phyloP scores from a whole-genome alignment of 108 stramenopile species.

The Craspedostauros australis region DNA sequence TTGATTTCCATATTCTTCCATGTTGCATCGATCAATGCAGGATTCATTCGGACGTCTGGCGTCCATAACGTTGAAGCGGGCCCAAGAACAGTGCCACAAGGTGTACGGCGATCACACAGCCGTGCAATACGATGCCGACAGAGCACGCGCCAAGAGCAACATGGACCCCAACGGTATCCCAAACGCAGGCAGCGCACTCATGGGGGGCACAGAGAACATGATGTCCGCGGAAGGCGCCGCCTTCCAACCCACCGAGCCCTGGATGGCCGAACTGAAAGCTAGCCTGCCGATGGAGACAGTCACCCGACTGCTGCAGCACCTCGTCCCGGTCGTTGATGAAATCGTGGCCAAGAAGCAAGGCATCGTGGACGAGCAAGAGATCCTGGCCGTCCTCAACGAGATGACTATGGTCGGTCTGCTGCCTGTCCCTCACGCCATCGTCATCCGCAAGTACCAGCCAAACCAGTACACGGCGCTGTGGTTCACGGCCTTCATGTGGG shows the following conservation, averaged over 20 bases:
- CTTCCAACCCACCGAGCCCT: slow-evolving; percentile 78
- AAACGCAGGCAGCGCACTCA: slow-evolving; percentile 11
- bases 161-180: slow-evolving; percentile 61
- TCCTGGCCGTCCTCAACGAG: slow-evolving; percentile 77
- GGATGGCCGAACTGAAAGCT: slow-evolving; percentile 85
- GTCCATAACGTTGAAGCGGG: slow-evolving; percentile 63
- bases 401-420: slow-evolving; percentile 92
- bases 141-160: slow-evolving; percentile 32
- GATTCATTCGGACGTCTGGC: slow-evolving; percentile 77
- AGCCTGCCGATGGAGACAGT: slow-evolving; percentile 88
- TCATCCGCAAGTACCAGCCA: slow-evolving; percentile 96
- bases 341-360: slow-evolving; percentile 62
- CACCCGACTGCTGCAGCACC: slow-evolving; percentile 79
- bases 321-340: slow-evolving; percentile 93
- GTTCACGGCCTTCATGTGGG: slow-evolving; percentile 99
- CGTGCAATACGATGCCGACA: slow-evolving; percentile 54
- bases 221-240: slow-evolving; percentile 28
- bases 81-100: slow-evolving; percentile 73
- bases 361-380: slow-evolving; percentile 84
- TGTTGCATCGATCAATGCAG: not conserved
- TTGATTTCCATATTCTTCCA: too few species aligned
- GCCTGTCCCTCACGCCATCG: slow-evolving; percentile 97
- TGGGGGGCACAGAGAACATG: slow-evolving; percentile 34
- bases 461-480: slow-evolving; percentile 95
- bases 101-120: slow-evolving; percentile 58